A percentile compares a stretch with the other conserved stretches of the same genome.
Conservation (phyloP, 2,329 filamentous ascomycete species). For the Aspergillus arachidicola region DNA sequence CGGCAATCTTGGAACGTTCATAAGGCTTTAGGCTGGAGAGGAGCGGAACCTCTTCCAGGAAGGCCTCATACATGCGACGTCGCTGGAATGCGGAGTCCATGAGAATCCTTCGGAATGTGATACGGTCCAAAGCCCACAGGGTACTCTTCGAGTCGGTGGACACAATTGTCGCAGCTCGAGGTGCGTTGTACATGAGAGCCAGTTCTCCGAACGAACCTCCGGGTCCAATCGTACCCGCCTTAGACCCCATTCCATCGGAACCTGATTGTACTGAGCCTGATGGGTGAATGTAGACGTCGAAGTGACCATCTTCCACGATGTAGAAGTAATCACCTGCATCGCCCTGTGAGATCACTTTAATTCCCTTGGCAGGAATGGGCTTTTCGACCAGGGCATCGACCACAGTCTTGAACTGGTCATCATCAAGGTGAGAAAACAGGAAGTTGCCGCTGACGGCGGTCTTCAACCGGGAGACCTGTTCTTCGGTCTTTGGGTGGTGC, state of each 20-base stretch:
- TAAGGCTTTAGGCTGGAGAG: constrained; percentile 83
- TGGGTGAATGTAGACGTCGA: constrained; percentile 87
- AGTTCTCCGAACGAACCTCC: constrained; percentile 96
- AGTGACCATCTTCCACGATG: constrained; percentile 86
- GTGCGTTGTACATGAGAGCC: constrained; percentile 97
- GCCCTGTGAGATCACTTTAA: constrained; percentile 90
- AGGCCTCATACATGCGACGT: constrained; percentile 94
- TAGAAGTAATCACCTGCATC: constrained; percentile 98
- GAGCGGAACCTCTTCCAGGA: constrained; percentile 90
- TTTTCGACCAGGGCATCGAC: constrained; percentile 92
- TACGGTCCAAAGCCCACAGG: constrained; percentile 90
- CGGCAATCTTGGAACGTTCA: constrained; percentile 95
- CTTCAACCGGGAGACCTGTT: constrained; percentile 79
- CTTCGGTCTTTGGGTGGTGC: constrained; percentile 76
- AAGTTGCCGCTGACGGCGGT: constrained; percentile 86
- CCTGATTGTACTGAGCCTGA: constrained; percentile 78
- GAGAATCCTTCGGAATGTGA: constrained; percentile 95
- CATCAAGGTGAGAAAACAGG: constrained; percentile 89
- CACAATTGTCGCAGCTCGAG: constrained; percentile 89
- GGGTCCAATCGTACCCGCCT: constrained; percentile 78
- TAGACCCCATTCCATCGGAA: constrained; percentile 76
- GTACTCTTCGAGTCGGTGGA: constrained; percentile 77
- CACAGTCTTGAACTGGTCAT: constrained; percentile 86
- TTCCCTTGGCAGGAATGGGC: constrained; percentile 86
- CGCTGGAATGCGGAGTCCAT: constrained; percentile 98